phyloP scores from a whole-genome alignment of 805 yeast genomes.

The Sugiyamaella marilandica region DNA sequence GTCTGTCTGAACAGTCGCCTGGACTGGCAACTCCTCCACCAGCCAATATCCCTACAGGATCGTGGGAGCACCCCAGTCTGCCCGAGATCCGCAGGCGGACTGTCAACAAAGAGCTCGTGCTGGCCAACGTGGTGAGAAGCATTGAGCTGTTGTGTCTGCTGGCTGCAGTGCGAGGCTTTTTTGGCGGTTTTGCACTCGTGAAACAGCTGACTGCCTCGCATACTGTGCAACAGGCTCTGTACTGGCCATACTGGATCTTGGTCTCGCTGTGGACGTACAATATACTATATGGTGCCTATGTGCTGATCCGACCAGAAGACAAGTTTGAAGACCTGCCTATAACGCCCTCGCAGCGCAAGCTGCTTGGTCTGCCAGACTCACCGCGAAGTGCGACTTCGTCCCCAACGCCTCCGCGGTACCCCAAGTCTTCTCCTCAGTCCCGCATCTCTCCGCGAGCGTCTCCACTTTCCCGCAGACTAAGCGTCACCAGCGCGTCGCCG shows the following conservation, averaged over 20 bases:
- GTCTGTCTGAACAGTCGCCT: too few species aligned
- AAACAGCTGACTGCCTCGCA: background rate
- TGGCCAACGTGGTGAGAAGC: slow-evolving; percentile 34
- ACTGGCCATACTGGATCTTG: slow-evolving; percentile 9
- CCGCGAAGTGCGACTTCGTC: slow-evolving; percentile 17
- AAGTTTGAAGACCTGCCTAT: slow-evolving; percentile 26
- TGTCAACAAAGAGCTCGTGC: slow-evolving; percentile 40
- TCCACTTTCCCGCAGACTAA: slow-evolving; percentile 10
- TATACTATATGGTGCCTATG: slow-evolving; percentile 12
- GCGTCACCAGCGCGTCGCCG: slow-evolving; percentile 4
- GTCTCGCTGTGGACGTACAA: slow-evolving; percentile 23
- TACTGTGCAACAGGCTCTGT: background rate
- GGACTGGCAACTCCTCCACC: too few species aligned
- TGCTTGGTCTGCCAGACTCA: slow-evolving; percentile 27
- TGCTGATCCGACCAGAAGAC: slow-evolving; percentile 16
- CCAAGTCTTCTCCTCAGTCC: slow-evolving; percentile 21
- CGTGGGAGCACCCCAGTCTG: slow-evolving; percentile 25
- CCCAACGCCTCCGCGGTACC: slow-evolving; percentile 25
- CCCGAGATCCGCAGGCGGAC: slow-evolving; percentile 32
- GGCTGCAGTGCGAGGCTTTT: background rate
- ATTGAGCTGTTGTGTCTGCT: slow-evolving; percentile 25
- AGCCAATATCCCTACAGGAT: slow-evolving; percentile 21
- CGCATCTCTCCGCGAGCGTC: slow-evolving; percentile 20
- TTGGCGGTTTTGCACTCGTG: background rate
- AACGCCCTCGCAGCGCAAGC: slow-evolving; percentile 26